phyloP scores from a whole-genome alignment of 2,329 filamentous ascomycete species.

The Phyllosticta citrichinensis region DNA sequence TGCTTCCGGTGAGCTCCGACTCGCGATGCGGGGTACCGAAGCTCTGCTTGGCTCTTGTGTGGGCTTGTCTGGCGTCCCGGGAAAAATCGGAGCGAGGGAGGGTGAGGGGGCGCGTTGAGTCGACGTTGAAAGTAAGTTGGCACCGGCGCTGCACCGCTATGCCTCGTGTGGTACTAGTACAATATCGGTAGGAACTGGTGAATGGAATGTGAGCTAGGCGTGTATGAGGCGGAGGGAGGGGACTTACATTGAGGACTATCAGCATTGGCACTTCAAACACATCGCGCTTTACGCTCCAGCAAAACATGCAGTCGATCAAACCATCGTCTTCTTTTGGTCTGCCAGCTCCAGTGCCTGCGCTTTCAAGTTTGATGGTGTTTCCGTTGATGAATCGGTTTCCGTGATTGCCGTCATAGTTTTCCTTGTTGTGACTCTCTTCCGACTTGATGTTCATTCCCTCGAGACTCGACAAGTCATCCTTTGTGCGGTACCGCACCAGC shows the following conservation, averaged over 20 bases:
- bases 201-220: not conserved
- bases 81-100: not conserved
- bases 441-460: conserved; percentile 16
- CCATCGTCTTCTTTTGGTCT: conserved; percentile 72
- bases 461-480: conserved; percentile 24
- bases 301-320: conserved; percentile 89
- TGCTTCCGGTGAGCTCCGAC: not conserved
- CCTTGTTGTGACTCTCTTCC: conserved; percentile 5
- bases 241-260: conserved; percentile 93
- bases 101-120: not conserved
- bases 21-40: not conserved
- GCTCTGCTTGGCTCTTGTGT: not conserved
- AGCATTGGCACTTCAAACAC: conserved; percentile 98
- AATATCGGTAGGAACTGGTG: conserved; percentile 4
- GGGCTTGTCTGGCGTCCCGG: not conserved
- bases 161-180: not conserved
- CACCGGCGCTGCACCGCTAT: not conserved
- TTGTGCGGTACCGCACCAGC: conserved; percentile 71
- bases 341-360: conserved; percentile 56
- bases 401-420: conserved; percentile 1
- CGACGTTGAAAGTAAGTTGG: not conserved
- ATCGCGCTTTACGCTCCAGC: conserved; percentile 93
- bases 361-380: conserved; percentile 13
- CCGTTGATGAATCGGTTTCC: conserved; percentile 1
- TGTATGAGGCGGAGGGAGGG: not conserved